phyloP scores from a whole-genome alignment of 2,329 filamentous ascomycete genomes.

The Xylariales sp. region DNA sequence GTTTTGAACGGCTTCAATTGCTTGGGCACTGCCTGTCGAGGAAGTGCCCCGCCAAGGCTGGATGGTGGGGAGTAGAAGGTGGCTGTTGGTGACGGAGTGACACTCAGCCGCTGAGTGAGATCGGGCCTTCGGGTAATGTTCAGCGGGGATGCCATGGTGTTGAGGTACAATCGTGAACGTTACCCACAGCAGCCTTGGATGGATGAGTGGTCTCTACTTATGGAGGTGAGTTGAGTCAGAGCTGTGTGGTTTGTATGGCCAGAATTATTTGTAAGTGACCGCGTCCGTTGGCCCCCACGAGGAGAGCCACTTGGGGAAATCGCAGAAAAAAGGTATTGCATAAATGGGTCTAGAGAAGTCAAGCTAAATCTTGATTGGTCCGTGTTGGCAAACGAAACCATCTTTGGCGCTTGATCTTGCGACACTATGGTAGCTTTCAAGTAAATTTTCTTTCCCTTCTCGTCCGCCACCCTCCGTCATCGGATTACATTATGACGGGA shows the following conservation, averaged over 20 bases:
- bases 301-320: too few relatives aligned
- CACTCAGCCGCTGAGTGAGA: constrained; percentile 55
- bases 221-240: constrained; percentile 7
- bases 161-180: constrained; percentile 4
- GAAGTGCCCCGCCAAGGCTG: constrained; percentile 50
- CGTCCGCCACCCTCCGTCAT: constrained; percentile 1
- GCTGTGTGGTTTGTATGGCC: neutral
- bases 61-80: constrained; percentile 70
- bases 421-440: neutral
- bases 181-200: neutral
- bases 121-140: constrained; percentile 40
- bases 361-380: neutral
- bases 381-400: neutral
- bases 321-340: neutral
- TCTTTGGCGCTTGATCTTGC: neutral
- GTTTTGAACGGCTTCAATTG: constrained; percentile 93
- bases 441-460: neutral
- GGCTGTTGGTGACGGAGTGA: constrained; percentile 71
- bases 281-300: too few relatives aligned
- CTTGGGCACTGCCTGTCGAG: constrained; percentile 51
- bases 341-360: neutral
- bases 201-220: neutral
- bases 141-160: constrained; percentile 39
- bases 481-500: constrained; percentile 2
- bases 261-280: too few relatives aligned